Conservation (phyloP, 2,329 filamentous ascomycete species). For the Talaromyces sp. region DNA sequence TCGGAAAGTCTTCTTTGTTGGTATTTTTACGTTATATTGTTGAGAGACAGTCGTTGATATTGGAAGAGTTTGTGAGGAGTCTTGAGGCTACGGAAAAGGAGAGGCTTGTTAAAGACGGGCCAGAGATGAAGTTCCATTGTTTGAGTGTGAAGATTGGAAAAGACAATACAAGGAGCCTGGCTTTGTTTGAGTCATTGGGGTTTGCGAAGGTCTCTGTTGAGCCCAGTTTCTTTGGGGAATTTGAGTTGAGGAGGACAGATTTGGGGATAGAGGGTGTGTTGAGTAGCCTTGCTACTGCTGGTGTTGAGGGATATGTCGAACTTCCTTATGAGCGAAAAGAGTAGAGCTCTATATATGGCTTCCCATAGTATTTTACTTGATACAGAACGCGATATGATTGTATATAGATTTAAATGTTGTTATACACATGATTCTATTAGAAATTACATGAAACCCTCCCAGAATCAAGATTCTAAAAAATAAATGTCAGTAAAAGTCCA, state of each 20-base stretch:
- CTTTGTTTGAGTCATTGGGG: slow-evolving; percentile 62
- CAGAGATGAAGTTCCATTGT: slow-evolving; percentile 36
- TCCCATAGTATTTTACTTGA: no score
- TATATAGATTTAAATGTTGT: no score
- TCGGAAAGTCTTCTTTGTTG: slow-evolving; percentile 66
- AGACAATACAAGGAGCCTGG: slow-evolving; percentile 59
- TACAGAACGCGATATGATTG: no score
- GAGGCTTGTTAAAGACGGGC: slow-evolving; percentile 5
- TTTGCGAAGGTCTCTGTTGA: slow-evolving; percentile 55
- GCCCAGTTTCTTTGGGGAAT: slow-evolving; percentile 69
- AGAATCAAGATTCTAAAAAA: no score
- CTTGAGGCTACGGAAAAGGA: slow-evolving; percentile 8
- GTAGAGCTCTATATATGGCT: no score
- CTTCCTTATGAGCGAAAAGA: slow-evolving; percentile 35
- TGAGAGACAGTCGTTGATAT: slow-evolving; percentile 55
- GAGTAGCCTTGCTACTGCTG: slow-evolving; percentile 33
- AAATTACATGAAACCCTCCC: no score
- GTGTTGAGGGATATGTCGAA: slow-evolving; percentile 42
- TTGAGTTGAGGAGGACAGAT: slow-evolving; percentile 57
- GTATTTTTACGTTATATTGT: slow-evolving; percentile 71
- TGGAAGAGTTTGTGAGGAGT: slow-evolving; percentile 56
- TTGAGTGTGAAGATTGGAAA: slow-evolving; percentile 65
- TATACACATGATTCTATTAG: no score
- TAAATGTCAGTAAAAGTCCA: no score
- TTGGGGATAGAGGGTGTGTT: slow-evolving; percentile 31